Conservation (phyloP, 2,329 filamentous ascomycete species). For the Ophiostoma piceae region DNA sequence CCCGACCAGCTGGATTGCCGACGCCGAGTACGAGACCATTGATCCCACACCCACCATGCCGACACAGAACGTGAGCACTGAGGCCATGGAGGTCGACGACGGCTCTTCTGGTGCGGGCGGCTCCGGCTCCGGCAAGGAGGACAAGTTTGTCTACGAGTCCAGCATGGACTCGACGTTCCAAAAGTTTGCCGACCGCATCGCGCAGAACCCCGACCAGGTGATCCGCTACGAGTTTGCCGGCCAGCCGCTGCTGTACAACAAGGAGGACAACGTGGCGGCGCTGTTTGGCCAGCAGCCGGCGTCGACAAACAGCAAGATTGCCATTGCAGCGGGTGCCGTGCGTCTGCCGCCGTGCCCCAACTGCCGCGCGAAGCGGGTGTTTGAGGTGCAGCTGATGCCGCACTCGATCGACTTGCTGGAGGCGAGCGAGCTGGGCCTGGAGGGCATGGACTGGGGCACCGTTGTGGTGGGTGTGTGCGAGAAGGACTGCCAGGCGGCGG, state of each 20-base stretch:
- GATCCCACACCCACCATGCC: slow-evolving; percentile 48
- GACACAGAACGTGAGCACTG: slow-evolving; percentile 42
- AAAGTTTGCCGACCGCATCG: slow-evolving; percentile 70
- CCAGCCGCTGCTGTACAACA: slow-evolving; percentile 71
- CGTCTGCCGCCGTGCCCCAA: slow-evolving; percentile 69
- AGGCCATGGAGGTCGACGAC: slow-evolving; percentile 43
- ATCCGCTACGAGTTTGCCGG: slow-evolving; percentile 76
- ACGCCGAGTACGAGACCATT: slow-evolving; percentile 88
- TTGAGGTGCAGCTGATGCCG: slow-evolving; percentile 89
- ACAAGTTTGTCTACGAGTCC: slow-evolving; percentile 68
- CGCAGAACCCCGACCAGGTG: slow-evolving; percentile 76
- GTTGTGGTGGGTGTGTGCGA: slow-evolving; percentile 81
- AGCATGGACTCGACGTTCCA: slow-evolving; percentile 71
- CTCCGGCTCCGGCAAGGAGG: slow-evolving; percentile 47
- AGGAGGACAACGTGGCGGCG: slow-evolving; percentile 67
- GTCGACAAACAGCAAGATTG: slow-evolving; percentile 30
- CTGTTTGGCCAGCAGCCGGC: slow-evolving; percentile 34
- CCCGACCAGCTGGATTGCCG: slow-evolving; percentile 69
- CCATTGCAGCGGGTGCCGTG: slow-evolving; percentile 29
- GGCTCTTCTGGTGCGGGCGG: slow-evolving; percentile 28
- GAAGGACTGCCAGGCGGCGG: slow-evolving; percentile 64
- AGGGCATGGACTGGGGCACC: slow-evolving; percentile 99
- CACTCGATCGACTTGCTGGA: slow-evolving; percentile 87
- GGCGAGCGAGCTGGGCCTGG: slow-evolving; percentile 61
- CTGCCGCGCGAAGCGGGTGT: slow-evolving; percentile 70